These are phyloP conservation scores for Aquanectria penicillioides DNA, from an alignment of 2,329 filamentous ascomycete species.

Conservation along the genomic window DNA sequence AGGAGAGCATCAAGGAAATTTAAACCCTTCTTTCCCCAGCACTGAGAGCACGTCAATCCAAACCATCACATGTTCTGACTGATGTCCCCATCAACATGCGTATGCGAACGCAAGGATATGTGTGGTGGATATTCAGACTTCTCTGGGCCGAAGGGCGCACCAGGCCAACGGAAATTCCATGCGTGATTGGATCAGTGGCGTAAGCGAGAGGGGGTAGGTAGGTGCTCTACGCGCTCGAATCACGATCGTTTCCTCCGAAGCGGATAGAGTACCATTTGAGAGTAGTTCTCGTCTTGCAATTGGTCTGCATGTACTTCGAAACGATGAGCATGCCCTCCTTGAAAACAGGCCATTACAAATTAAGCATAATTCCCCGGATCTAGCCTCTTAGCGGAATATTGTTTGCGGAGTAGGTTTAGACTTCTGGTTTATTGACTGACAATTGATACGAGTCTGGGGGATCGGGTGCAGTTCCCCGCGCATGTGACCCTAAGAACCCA, in stretches of 20 bases:
- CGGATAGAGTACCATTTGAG: not conserved
- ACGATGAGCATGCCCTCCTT: not conserved
- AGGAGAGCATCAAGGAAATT: not conserved
- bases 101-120: constrained; percentile 13
- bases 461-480: not conserved
- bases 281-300: not conserved
- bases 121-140: constrained; percentile 10
- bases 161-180: not conserved
- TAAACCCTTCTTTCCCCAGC: not conserved
- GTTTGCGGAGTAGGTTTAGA: not conserved
- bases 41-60: not conserved
- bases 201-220: not conserved
- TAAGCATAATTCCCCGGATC: constrained; percentile 8
- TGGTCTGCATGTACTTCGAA: not conserved
- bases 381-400: not conserved
- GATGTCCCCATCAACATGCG: not conserved
- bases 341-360: not conserved
- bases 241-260: not conserved
- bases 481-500: not conserved
- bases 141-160: not conserved
- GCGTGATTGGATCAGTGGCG: not conserved
- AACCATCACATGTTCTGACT: not conserved
- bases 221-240: constrained; percentile 11
- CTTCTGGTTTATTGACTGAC: not conserved
- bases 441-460: not conserved